Base-by-base conservation (phyloP, 2,329 filamentous ascomycete species). In the Myrmaecium sp. region DNA sequence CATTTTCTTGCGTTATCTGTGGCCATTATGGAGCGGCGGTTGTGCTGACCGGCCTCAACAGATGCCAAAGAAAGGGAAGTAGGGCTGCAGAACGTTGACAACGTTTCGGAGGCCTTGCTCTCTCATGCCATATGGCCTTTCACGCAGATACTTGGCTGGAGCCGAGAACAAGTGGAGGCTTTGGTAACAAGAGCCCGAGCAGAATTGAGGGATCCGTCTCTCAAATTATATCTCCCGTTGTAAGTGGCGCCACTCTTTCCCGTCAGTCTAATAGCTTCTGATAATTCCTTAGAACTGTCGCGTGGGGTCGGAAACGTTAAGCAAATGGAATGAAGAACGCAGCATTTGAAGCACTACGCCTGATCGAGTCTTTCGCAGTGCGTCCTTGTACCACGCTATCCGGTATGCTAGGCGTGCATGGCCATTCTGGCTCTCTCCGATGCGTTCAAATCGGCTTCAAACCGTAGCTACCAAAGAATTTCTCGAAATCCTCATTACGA, bases 41-140 rank as follows among this genome's bases (percentile, higher is more conserved):
- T 24, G 26, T n/a, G 14, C 5, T 29, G 35, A 16, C 34, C 21
- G 5, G 21, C 15, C 3, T 16, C 20, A 5, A 15, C 23, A 52
- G 49, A 52, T 38, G 37, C 47, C 22, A 24, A 25, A 25, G 38
- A 37, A 32, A 36, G 42, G 12, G 34, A 32, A 9, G 42, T 52
- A 17, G 49, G 49, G 19, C 34, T 35, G 20, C 42, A 48, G 2
- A 43, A 35, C 15, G 26, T 40, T 3, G 34, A 35, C 10, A 42
- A 50, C 31, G 35, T 52, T 14, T 40, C 40, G 7, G 43, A 49
- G 25, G 39, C 52, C 29, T 37, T 53, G 8, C 46, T 50, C 13
- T 52, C 49, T 7, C 40, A 47, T 9, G 43, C 47, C 6, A 34
- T 51, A 8, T 53, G 48, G 48, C 45, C 47, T 2, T 46, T 53